Evolutionary conservation across 257 asterid genomes (phyloP).

Genomic region (Cynanchum wilfordii): DNA sequence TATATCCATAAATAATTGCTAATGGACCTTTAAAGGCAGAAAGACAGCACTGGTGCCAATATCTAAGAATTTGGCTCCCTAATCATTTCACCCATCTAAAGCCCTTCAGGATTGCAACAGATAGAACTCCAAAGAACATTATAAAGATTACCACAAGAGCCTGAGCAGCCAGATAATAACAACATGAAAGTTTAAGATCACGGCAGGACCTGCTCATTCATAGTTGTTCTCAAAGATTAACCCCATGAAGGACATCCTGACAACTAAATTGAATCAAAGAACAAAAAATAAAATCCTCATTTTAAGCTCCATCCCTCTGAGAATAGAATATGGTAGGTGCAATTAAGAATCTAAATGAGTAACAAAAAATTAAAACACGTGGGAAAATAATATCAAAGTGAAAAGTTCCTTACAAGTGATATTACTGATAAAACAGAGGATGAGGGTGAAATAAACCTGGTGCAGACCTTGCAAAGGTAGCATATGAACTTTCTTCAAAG

Average conservation of each 20-base stretch:
- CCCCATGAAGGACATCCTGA: neutral
- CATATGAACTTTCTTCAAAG: slow-evolving; percentile 90
- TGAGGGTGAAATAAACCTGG: slow-evolving; percentile 73
- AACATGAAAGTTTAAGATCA: neutral
- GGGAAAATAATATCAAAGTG: neutral
- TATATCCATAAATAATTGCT: neutral
- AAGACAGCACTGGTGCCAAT: neutral
- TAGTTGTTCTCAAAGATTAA: neutral
- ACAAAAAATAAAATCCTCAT: neutral
- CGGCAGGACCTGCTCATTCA: neutral
- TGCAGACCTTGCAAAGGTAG: slow-evolving; percentile 94
- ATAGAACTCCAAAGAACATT: neutral
- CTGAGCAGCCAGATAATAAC: neutral
- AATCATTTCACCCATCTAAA: neutral
- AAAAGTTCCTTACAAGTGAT: slow-evolving; percentile 10
- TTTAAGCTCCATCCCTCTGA: neutral
- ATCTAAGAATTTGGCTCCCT: neutral
- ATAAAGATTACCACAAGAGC: neutral
- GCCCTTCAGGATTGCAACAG: neutral
- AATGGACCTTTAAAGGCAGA: neutral
- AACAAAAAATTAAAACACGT: neutral
- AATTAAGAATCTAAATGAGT: neutral
- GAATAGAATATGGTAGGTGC: neutral
- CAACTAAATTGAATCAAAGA: neutral
- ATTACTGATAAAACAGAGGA: slow-evolving; percentile 15